Percentiles rank a stretch among this genome's conserved stretches.
phyloP scores from a whole-genome alignment of 192 early-diverging fungal species.

The Coemansia erecta region DNA sequence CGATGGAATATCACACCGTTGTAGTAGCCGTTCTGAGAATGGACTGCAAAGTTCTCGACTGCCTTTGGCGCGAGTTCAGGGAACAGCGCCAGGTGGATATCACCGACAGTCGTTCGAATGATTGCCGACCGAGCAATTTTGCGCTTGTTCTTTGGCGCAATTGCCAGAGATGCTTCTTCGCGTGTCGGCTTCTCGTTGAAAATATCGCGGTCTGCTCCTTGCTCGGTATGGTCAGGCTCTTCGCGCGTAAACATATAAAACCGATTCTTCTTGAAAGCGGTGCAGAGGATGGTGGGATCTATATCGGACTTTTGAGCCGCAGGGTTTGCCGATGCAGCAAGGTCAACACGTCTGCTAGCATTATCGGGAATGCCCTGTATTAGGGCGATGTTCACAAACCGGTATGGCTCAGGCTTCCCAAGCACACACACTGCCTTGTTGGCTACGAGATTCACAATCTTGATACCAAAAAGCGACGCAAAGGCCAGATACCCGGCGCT shows the following conservation, averaged over 20 bases:
- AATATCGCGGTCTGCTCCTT: slow-evolving; percentile 79
- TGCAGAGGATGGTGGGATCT: slow-evolving; percentile 89
- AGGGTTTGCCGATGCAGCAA: slow-evolving; percentile 84
- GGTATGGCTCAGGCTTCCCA: slow-evolving; percentile 88
- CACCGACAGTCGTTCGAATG: slow-evolving; percentile 86
- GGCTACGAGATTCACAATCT: slow-evolving; percentile 81
- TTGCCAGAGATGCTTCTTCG: slow-evolving; percentile 91
- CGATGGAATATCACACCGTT: slow-evolving; percentile 94
- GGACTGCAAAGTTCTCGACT: slow-evolving; percentile 91
- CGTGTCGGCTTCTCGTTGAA: slow-evolving; percentile 97
- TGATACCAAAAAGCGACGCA: slow-evolving; percentile 92
- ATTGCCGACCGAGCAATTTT: slow-evolving; percentile 69
- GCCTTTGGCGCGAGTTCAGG: slow-evolving; percentile 84
- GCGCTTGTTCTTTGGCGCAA: slow-evolving; percentile 56
- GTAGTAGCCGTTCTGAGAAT: slow-evolving; percentile 85
- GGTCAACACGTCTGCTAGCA: background rate
- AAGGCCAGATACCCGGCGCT: slow-evolving; percentile 86
- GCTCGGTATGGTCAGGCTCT: slow-evolving; percentile 65
- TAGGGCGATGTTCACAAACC: slow-evolving; percentile 85
- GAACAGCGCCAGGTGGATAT: slow-evolving; percentile 85
- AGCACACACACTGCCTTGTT: slow-evolving; percentile 83
- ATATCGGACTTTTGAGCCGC: slow-evolving; percentile 70
- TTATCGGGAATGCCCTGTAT: slow-evolving; percentile 67
- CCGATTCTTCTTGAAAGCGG: slow-evolving; percentile 86
- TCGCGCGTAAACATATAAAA: slow-evolving; percentile 91